phyloP scores from a whole-genome alignment of 2,329 filamentous ascomycete species.

The Coniochaeta sp. region DNA sequence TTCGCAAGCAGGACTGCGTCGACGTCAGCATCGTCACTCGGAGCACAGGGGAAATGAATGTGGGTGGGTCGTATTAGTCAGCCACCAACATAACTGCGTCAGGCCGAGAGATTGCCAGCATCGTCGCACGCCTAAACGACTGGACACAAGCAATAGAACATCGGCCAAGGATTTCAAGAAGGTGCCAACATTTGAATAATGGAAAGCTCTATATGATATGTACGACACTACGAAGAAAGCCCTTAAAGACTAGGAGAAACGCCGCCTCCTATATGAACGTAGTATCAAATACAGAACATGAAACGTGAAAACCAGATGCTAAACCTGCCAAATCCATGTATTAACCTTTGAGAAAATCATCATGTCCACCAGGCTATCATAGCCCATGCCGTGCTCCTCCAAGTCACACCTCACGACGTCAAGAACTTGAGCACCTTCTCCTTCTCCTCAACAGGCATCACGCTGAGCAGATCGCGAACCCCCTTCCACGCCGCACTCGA shows the following conservation, averaged over 20 bases:
- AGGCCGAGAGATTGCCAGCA: too few relatives aligned
- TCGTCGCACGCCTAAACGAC: too few relatives aligned
- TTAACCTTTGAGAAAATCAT: too few relatives aligned
- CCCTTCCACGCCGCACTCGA: conserved; percentile 67
- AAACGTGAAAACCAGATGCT: neutral
- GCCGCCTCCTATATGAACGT: neutral
- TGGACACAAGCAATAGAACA: too few relatives aligned
- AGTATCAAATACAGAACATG: neutral
- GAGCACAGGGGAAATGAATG: too few relatives aligned
- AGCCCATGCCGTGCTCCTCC: neutral
- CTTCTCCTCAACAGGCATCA: conserved; percentile 82
- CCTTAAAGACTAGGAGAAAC: neutral
- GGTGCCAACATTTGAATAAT: too few relatives aligned
- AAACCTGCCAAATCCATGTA: neutral
- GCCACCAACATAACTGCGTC: too few relatives aligned
- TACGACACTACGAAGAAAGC: neutral
- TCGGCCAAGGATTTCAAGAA: too few relatives aligned
- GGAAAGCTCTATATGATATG: neutral
- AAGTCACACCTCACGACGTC: conserved; percentile 4
- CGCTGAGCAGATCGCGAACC: conserved; percentile 75
- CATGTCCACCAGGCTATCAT: too few relatives aligned
- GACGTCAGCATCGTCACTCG: too few relatives aligned
- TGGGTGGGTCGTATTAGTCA: too few relatives aligned
- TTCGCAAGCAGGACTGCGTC: too few relatives aligned
- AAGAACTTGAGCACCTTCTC: conserved; percentile 67